Conservation (phyloP, 1,139 yeast genomes). For the Zygosaccharomyces pseudobailii region DNA sequence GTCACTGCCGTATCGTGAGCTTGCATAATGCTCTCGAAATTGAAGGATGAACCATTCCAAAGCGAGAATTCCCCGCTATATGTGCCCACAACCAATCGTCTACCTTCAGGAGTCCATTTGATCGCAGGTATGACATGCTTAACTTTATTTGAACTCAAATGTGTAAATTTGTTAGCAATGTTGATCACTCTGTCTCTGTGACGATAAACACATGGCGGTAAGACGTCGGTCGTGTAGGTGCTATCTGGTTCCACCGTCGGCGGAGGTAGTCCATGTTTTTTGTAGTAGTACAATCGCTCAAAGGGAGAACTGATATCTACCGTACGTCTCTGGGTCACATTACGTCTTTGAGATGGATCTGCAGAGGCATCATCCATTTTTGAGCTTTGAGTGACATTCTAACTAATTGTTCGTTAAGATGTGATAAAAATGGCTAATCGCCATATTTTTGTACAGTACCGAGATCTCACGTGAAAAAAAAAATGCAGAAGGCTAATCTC, state of each 20-base stretch:
- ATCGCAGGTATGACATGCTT: constrained; percentile 88
- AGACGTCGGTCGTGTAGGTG: constrained; percentile 62
- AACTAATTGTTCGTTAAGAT: constrained; percentile 13
- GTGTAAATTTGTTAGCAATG: constrained; percentile 77
- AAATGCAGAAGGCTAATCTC: not conserved
- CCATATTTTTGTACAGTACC: not conserved
- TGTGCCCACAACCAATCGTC: constrained; percentile 83
- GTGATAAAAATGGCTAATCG: not conserved
- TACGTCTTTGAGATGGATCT: constrained; percentile 31
- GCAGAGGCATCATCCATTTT: constrained; percentile 24
- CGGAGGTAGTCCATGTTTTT: constrained; percentile 52
- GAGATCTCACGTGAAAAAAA: not conserved
- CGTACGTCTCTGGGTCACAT: constrained; percentile 68
- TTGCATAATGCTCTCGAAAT: constrained; percentile 96
- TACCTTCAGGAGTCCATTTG: constrained; percentile 95
- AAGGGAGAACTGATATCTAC: constrained; percentile 85
- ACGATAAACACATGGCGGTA: constrained; percentile 66
- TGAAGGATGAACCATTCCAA: constrained; percentile 95
- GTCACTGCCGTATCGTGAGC: constrained; percentile 93
- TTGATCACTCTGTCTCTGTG: constrained; percentile 48
- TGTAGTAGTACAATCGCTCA: constrained; percentile 64
- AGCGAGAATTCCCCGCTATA: constrained; percentile 94
- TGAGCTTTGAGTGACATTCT: constrained; percentile 12
- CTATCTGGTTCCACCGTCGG: constrained; percentile 73
- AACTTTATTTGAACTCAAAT: constrained; percentile 84